A percentile compares a stretch with the other conserved stretches of the same genome.
Evolutionary conservation across 179 eudicot genomes (phyloP).

Genomic region (Beta corolliflora): DNA sequence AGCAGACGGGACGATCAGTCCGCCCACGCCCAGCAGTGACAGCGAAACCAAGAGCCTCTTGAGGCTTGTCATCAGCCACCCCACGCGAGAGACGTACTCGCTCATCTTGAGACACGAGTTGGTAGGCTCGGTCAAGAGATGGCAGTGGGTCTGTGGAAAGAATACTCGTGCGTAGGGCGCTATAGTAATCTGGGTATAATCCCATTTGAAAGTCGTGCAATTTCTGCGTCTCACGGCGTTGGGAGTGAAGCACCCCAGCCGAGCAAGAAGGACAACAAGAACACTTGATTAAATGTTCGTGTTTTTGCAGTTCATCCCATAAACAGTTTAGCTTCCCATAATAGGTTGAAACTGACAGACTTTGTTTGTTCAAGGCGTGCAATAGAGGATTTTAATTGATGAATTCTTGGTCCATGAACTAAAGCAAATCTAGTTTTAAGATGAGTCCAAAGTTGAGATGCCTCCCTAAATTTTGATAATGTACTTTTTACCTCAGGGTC

Average conservation of each 20-base stretch:
- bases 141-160: neutral
- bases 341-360: neutral
- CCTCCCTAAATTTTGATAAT: no score
- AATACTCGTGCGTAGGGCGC: neutral
- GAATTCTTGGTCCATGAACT: no score
- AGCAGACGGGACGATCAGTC: neutral
- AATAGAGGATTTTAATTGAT: no score
- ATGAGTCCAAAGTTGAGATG: no score
- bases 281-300: neutral
- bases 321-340: neutral
- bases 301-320: neutral
- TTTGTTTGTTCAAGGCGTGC: neutral
- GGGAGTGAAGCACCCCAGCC: neutral
- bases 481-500: no score
- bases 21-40: neutral
- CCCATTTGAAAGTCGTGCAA: neutral
- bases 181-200: neutral
- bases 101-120: neutral
- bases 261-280: neutral
- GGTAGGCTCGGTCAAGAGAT: neutral
- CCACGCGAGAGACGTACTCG: neutral
- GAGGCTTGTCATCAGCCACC: no score
- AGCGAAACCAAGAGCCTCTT: neutral
- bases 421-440: no score
- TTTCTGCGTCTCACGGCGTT: neutral